Conservation (phyloP, 1,284 basidiomycete genomes). For the Cutaneotrichosporon cutaneum region DNA sequence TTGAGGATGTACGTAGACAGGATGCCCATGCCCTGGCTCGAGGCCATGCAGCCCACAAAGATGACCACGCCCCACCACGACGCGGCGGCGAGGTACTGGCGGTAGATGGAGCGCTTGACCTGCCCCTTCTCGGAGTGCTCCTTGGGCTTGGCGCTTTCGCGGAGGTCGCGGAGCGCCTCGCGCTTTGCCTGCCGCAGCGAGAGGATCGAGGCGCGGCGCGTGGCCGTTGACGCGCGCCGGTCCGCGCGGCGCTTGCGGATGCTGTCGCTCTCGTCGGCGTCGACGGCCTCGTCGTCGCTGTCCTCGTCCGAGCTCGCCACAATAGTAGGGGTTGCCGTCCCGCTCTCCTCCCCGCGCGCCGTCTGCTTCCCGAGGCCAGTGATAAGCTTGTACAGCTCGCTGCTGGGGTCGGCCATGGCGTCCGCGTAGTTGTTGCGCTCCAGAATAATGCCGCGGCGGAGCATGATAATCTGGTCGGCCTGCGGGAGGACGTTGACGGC, state of each 20-base stretch:
- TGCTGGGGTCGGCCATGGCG: constrained; percentile 64
- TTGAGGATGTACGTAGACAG: constrained; percentile 69
- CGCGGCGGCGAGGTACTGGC: constrained; percentile 74
- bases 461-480: constrained; percentile 74
- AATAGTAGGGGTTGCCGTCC: constrained; percentile 50
- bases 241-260: constrained; percentile 35
- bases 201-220: constrained; percentile 48
- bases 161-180: constrained; percentile 51
- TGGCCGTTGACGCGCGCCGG: constrained; percentile 40
- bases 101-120: constrained; percentile 76
- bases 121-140: constrained; percentile 80
- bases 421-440: constrained; percentile 71
- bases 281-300: constrained; percentile 37
- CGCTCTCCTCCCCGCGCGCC: constrained; percentile 54
- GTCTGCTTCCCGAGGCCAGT: constrained; percentile 56
- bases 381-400: constrained; percentile 77
- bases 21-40: constrained; percentile 55
- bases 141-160: constrained; percentile 58
- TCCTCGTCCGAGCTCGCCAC: constrained; percentile 35
- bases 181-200: constrained; percentile 50
- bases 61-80: constrained; percentile 68
- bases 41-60: constrained; percentile 63
- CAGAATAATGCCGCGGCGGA: constrained; percentile 79
- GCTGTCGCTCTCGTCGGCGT: constrained; percentile 35
- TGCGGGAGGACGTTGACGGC: constrained; percentile 78